Evolutionary conservation across 176 grass and related monocot species (phyloP).

Genomic region (Rhynchospora breviuscula): DNA sequence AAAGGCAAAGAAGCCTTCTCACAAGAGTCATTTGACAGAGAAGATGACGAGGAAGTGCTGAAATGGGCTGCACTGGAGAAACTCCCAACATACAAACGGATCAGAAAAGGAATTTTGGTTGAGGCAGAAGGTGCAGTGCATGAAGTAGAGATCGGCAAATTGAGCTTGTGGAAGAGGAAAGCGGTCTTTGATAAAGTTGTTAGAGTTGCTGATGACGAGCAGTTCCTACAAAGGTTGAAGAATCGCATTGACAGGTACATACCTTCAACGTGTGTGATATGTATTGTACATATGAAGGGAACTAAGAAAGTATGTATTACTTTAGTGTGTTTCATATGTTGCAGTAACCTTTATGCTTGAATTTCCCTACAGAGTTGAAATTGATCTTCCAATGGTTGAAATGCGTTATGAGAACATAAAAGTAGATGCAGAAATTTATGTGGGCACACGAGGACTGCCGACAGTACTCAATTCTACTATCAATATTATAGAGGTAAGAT

Average conservation of each 20-base stretch:
- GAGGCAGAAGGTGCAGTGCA: too few species aligned
- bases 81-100: too few species aligned
- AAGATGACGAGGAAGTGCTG: too few species aligned
- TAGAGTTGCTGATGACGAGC: constrained; percentile 56
- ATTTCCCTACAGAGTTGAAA: constrained; percentile 7
- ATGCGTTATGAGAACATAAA: constrained; percentile 31
- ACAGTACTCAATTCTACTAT: constrained; percentile 26
- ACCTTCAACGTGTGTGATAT: not conserved
- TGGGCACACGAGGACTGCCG: constrained; percentile 26
- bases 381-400: constrained; percentile 24
- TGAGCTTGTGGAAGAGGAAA: constrained; percentile 14
- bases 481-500: constrained; percentile 25
- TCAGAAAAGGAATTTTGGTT: too few species aligned
- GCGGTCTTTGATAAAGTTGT: constrained; percentile 48
- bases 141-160: too few species aligned
- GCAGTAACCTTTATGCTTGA: too few species aligned
- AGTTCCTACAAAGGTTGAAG: constrained; percentile 53
- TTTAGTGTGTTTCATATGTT: not conserved
- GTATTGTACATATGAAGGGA: not conserved
- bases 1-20: too few species aligned
- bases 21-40: too few species aligned
- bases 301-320: not conserved
- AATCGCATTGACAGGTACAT: constrained; percentile 46
- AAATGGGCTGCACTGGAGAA: too few species aligned
- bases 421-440: constrained; percentile 21